Evolutionary conservation across 805 yeast species (phyloP).

Genomic region (Zygotorulaspora florentina): DNA sequence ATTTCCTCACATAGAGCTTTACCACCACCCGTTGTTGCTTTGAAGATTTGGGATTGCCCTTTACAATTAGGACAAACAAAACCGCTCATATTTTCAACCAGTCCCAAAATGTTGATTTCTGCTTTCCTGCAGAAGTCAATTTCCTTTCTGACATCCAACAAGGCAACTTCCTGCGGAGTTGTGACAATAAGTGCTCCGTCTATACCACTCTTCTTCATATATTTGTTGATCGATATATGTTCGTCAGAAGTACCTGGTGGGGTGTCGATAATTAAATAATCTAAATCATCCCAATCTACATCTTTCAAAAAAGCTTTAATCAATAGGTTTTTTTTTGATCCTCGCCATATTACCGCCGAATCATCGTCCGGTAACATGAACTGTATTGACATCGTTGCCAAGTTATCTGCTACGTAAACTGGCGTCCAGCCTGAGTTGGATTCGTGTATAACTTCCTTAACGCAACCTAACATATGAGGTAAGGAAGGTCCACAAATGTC

Average conservation of each 20-base stretch:
- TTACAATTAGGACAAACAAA: conserved; percentile 95
- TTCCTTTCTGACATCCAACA: conserved; percentile 92
- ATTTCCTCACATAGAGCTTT: conserved; percentile 74
- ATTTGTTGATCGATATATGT: conserved; percentile 84
- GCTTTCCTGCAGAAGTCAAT: conserved; percentile 94
- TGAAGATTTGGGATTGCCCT: conserved; percentile 84
- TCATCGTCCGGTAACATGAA: conserved; percentile 92
- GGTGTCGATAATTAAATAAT: conserved; percentile 87
- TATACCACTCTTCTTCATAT: conserved; percentile 82
- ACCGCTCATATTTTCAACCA: conserved; percentile 98
- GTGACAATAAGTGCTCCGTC: conserved; percentile 96
- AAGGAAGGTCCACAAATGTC: conserved; percentile 98
- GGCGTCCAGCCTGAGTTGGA: conserved; percentile 96
- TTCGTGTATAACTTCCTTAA: conserved; percentile 78
- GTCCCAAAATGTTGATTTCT: conserved; percentile 74
- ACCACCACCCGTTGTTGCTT: conserved; percentile 98
- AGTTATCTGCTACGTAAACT: conserved; percentile 88
- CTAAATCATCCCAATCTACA: conserved; percentile 83
- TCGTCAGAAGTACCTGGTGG: conserved; percentile 99
- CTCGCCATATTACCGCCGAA: conserved; percentile 95
- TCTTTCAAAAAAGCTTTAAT: conserved; percentile 92
- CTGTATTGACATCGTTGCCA: conserved; percentile 93
- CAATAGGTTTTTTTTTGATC: conserved; percentile 89
- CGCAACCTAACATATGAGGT: conserved; percentile 91
- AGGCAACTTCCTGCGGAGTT: conserved; percentile 96